Base-by-base conservation (phyloP, 2,329 filamentous ascomycete species). In the Microsporum ferrugineum region DNA sequence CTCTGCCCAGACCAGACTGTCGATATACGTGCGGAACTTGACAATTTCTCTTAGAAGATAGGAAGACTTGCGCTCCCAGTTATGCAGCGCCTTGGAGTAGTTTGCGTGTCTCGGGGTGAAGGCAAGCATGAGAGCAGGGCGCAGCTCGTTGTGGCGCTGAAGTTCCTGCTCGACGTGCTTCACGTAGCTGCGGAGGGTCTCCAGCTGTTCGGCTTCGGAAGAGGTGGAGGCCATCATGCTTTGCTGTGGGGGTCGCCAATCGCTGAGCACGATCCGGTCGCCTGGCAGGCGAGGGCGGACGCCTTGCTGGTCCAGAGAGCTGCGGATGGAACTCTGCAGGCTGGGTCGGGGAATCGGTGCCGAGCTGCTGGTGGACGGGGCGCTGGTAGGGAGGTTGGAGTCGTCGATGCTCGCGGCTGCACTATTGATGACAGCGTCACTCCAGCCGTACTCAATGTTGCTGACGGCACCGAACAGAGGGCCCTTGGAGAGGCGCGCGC, bases 381-480 rank as follows among this genome's bases (percentile, higher is more conserved):
- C 70, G 12, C 73, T 64, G 61, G 68, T 69, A 5, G 69, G 66
- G 60, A 71, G 66, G 12, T 72, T 70, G 57, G 71, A 61, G 61
- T 66, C 66, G 55, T 78, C 72, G 66, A 84, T 63, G 57, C 75
- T 85, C 65, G 95, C 83, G 63, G 92, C 83, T 17, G 95, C 89
- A 66, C 88, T 88, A 65, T 84, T 84, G 68, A 96, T 85, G 63
- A 96, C 85, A 23, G 81, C 79, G 45, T 96, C 90, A 67, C 90
- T 89, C 94, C 94, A 99, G 59, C 94, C 94, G 70, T 96, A 97
- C 73, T 99, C 94, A 67, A 97, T 88, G 72, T 96, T 99, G 75
- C 89, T 95, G 67, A 99, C 88, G 61, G 91, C 92, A 61, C 94
- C 94, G 38, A 92, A 84, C 36, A 99, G 78, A 1, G 94, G 94